Percentiles rank a stretch among this genome's conserved stretches.
These are phyloP conservation scores for Penicillium ochrochloron DNA, from an alignment of 495 filamentous ascomycete species.

Conservation along the genomic window DNA sequence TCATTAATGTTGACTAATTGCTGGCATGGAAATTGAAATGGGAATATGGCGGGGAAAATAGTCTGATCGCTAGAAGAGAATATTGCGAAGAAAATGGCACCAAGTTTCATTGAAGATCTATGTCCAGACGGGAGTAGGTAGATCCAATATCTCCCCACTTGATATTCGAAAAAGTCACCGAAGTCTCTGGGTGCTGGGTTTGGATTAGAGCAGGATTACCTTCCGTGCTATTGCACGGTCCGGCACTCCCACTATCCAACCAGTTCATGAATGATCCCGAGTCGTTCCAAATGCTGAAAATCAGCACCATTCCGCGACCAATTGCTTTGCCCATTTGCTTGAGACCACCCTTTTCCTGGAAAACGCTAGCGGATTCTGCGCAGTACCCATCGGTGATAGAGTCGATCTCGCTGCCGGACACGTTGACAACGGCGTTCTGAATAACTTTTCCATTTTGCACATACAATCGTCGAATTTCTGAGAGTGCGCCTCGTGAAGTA, in stretches of 20 bases:
- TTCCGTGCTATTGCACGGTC: constrained; percentile 60
- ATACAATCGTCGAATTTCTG: constrained; percentile 64
- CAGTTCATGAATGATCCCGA: constrained; percentile 63
- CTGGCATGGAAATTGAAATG: background rate
- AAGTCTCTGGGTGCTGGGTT: constrained; percentile 33
- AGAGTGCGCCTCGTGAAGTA: constrained; percentile 49
- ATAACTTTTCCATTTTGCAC: constrained; percentile 64
- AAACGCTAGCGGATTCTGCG: constrained; percentile 18
- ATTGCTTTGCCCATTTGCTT: constrained; percentile 44
- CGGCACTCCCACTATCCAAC: constrained; percentile 60
- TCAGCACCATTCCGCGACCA: constrained; percentile 66
- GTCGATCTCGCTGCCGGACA: constrained; percentile 22
- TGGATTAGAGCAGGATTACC: constrained; percentile 38
- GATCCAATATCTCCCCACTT: constrained; percentile 45
- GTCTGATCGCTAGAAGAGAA: constrained; percentile 9
- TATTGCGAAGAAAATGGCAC: constrained; percentile 17
- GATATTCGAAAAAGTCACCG: constrained; percentile 42
- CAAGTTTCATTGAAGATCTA: constrained; percentile 9
- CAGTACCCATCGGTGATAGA: constrained; percentile 38
- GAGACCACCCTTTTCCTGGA: constrained; percentile 32
- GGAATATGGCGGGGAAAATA: background rate
- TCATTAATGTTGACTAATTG: constrained; percentile 22
- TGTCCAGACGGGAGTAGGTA: constrained; percentile 22
- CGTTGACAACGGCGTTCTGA: constrained; percentile 30
- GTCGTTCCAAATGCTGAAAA: constrained; percentile 68